Evolutionary conservation across 2,329 filamentous ascomycete genomes (phyloP).

Genomic region (Fusarium anthophilum): DNA sequence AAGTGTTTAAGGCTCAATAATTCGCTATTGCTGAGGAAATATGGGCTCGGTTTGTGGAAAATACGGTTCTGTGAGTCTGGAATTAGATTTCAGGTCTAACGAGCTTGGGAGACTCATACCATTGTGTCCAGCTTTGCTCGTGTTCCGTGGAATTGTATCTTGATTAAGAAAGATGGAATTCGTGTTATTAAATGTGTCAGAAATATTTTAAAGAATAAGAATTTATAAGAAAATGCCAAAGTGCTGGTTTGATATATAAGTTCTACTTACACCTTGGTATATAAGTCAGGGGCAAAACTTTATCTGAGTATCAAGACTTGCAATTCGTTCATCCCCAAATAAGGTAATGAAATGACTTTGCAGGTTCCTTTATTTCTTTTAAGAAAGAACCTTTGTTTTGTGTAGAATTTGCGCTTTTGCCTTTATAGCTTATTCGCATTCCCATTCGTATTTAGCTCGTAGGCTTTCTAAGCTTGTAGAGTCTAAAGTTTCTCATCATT

Average conservation of each 20-base stretch:
- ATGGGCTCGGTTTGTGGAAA: background rate
- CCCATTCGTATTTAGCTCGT: background rate
- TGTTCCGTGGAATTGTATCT: too few relatives aligned
- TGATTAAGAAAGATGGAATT: background rate
- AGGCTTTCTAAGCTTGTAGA: background rate
- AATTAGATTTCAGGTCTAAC: background rate
- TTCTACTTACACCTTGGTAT: too few relatives aligned
- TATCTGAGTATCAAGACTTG: background rate
- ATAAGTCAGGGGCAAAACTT: background rate
- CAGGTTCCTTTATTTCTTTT: background rate
- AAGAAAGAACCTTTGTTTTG: background rate
- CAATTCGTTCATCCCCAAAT: background rate
- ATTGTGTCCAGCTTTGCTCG: background rate
- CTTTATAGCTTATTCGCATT: background rate
- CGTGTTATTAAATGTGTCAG: accelerated
- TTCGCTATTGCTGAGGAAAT: background rate
- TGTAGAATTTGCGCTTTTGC: background rate
- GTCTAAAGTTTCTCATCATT: background rate
- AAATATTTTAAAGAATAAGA: too few relatives aligned
- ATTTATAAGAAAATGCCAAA: accelerated
- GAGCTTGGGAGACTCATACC: background rate
- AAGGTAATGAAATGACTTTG: background rate
- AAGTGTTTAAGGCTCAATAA: background rate
- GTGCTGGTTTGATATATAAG: too few relatives aligned
- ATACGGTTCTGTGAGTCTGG: background rate